Evolutionary conservation across 345 rosid genomes (phyloP), one percentile per base, ranked within the genome.

Genomic region (Draba incana): DNA sequence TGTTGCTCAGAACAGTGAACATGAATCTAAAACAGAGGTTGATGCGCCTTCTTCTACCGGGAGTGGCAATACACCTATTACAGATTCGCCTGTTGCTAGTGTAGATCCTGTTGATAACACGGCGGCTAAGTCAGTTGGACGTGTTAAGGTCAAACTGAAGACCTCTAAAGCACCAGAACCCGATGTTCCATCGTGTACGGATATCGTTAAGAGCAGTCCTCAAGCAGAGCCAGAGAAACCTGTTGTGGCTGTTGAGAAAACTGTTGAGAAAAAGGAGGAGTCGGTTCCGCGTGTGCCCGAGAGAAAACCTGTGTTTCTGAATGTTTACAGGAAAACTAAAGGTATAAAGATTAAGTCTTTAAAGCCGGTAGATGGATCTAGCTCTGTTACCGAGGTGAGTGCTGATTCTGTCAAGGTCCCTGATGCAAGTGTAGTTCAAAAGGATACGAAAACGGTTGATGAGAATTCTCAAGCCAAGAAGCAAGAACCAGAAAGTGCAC

Each of bases 61-160:
- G 57, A 82, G 84, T 14, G 90, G 84, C 62, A 88, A 76, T 71
- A 85, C 96, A 23, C 33, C 75, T 68, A 66, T 77, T 75, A 74
- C 81, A 66, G 84, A 75, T 61, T 82, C 90, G 6, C 11, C 73
- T 49, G 72, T 77, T 81, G 78, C 78, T 57, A 81, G 78, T 64
- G 76, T 79, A 46, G 84, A 85, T 38, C 83, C 88, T 8, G 86
- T 82, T 74, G 1, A 30, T 71, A 54, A 81, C 44, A 70, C 81
- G 8, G 38, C 53, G 0, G 91, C 69, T 2, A 90, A 81, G 68
- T 63, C 86, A 0, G 75, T 83, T 49, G 85, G 85, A 14, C 86
- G 86, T 38, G 90, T 89, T 35, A 89, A 94, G 80, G 96, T 94
- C 31, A 91, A 91, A 82, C 74, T 91, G 52, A 89, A 86, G 84